These are phyloP conservation scores for Alternaria arborescens DNA, from an alignment of 2,329 filamentous ascomycete species.

Conservation along the genomic window DNA sequence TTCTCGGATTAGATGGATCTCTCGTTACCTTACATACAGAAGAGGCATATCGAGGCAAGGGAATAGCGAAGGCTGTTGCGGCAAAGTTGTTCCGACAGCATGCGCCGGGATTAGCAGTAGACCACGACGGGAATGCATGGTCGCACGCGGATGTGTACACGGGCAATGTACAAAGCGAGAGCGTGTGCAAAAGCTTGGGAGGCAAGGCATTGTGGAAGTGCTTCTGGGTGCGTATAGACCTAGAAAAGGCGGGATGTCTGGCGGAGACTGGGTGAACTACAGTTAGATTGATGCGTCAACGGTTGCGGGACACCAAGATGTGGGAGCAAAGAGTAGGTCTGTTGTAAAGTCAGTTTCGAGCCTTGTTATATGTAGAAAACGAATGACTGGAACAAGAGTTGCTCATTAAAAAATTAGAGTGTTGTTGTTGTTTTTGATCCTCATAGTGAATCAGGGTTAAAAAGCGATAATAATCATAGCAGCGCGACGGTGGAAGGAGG, in stretches of 20 bases:
- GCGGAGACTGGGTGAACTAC: slow-evolving; percentile 12
- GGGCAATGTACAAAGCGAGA: slow-evolving; percentile 68
- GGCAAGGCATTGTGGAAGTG: slow-evolving; percentile 64
- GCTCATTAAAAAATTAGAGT: slow-evolving; percentile 79
- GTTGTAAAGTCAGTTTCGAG: slow-evolving; percentile 31
- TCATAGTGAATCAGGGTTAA: slow-evolving; percentile 71
- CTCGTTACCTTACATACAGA: slow-evolving; percentile 69
- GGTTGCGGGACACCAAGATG: neutral
- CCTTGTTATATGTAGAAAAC: neutral
- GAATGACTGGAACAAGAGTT: slow-evolving; percentile 6
- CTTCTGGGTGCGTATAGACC: slow-evolving; percentile 64
- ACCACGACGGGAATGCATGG: slow-evolving; percentile 58
- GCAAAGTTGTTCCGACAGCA: slow-evolving; percentile 64
- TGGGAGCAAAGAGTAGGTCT: slow-evolving; percentile 21
- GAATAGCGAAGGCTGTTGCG: slow-evolving; percentile 69
- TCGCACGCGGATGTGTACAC: slow-evolving; percentile 70
- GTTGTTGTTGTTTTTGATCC: slow-evolving; percentile 68
- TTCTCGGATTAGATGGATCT: slow-evolving; percentile 69
- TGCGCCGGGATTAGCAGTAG: slow-evolving; percentile 40
- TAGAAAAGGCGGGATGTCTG: slow-evolving; percentile 39
- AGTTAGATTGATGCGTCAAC: slow-evolving; percentile 4
- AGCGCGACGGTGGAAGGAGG: slow-evolving; percentile 16
- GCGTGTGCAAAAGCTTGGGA: slow-evolving; percentile 69
- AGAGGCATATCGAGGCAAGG: slow-evolving; percentile 65
- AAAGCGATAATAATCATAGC: slow-evolving; percentile 69